Percentiles rank a stretch among this genome's conserved stretches.
These are phyloP conservation scores for Coemansia sp. DNA, from an alignment of 192 early-diverging fungal genomes.

Conservation along the genomic window DNA sequence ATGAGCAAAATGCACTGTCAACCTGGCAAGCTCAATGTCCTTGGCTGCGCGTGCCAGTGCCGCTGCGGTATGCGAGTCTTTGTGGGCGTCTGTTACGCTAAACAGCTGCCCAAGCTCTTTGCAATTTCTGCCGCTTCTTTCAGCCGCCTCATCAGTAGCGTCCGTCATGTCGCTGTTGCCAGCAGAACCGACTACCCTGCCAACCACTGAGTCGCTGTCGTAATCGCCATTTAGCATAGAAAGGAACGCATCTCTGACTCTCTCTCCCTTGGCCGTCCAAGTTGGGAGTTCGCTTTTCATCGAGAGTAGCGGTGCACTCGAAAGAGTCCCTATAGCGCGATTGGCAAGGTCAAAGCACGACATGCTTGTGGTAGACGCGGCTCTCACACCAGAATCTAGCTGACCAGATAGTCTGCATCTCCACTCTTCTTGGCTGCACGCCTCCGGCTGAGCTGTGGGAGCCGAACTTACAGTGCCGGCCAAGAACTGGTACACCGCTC, in stretches of 20 bases:
- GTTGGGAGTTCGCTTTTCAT: conserved; percentile 12
- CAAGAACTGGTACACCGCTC: conserved; percentile 3
- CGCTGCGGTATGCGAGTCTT: neutral
- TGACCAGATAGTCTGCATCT: neutral
- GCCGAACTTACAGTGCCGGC: no score
- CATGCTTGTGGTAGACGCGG: neutral
- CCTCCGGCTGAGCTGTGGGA: neutral
- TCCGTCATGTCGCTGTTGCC: no score
- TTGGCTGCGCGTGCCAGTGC: conserved; percentile 8
- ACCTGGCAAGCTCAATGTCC: conserved; percentile 11
- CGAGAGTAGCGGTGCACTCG: neutral
- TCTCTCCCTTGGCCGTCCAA: conserved; percentile 4
- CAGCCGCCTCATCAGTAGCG: no score
- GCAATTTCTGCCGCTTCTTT: neutral
- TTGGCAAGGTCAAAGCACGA: neutral
- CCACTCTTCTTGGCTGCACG: neutral
- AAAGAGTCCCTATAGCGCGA: neutral
- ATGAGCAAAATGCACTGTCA: neutral
- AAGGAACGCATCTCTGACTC: conserved; percentile 2
- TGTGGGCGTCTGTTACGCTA: neutral
- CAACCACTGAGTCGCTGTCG: neutral
- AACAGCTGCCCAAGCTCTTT: conserved; percentile 3
- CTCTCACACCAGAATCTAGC: neutral
- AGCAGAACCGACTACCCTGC: neutral
- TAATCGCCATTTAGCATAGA: neutral